Percentiles rank a stretch among this genome's conserved stretches.
These are phyloP conservation scores for Colletotrichum shisoi DNA, from an alignment of 2,329 filamentous ascomycete genomes.

Conservation along the genomic window DNA sequence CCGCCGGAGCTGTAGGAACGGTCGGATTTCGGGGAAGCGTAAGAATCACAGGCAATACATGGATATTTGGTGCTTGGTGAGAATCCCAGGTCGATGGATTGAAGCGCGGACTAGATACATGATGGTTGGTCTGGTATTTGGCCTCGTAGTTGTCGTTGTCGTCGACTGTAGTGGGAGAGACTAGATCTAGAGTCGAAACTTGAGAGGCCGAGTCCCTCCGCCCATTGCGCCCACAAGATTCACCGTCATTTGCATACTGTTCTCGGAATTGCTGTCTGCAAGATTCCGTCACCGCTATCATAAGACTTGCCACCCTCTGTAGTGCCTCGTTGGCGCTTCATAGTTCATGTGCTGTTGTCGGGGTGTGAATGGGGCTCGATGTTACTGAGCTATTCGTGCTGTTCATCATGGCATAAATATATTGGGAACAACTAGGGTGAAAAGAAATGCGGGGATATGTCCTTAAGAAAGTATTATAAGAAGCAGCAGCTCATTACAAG, in stretches of 20 bases:
- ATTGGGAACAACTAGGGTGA: not conserved
- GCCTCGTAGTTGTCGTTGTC: not conserved
- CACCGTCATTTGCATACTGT: not conserved
- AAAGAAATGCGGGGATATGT: not conserved
- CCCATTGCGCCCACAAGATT: not conserved
- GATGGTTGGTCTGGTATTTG: not conserved
- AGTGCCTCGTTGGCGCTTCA: conserved; percentile 25
- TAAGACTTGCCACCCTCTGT: conserved; percentile 22
- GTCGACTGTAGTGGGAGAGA: not conserved
- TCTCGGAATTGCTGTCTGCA: conserved; percentile 27
- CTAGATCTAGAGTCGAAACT: not conserved
- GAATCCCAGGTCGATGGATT: not conserved
- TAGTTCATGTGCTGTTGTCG: conserved; percentile 24
- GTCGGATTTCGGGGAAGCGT: not conserved
- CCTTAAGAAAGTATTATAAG: not conserved
- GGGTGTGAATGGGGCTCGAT: not conserved
- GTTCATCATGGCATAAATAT: not conserved
- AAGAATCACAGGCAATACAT: not conserved
- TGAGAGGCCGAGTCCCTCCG: not conserved
- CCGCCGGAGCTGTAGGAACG: not conserved
- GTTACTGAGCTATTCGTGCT: not conserved
- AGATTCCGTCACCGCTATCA: conserved; percentile 33
- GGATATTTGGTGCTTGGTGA: not conserved
- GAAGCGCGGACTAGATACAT: not conserved
- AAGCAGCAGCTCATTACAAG: not conserved